These are phyloP conservation scores for Aeschynomene evenia DNA, from an alignment of 306 rosid genomes.

Conservation along the genomic window DNA sequence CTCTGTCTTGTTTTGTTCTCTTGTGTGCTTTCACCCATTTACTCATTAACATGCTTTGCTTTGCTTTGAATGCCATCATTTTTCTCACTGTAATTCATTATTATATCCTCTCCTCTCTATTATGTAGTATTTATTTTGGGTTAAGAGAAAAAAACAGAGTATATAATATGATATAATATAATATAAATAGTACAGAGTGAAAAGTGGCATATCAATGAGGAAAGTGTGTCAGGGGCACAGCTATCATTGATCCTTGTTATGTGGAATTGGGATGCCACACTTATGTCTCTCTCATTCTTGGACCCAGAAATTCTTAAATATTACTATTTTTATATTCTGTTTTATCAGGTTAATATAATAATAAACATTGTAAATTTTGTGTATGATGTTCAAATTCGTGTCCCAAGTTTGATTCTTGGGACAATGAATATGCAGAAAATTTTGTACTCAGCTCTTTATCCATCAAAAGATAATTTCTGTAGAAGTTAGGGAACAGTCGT, in stretches of 20 bases:
- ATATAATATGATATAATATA: too few relatives aligned
- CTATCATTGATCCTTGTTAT: constrained; percentile 22
- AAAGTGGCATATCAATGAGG: constrained; percentile 31
- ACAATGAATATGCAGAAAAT: too few relatives aligned
- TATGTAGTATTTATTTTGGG: constrained; percentile 9
- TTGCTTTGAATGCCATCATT: constrained; percentile 17
- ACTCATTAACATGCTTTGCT: constrained; percentile 26
- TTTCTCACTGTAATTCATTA: too few relatives aligned
- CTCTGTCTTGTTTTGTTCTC: constrained; percentile 40
- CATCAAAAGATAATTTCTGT: too few relatives aligned
- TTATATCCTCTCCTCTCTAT: constrained; percentile 18
- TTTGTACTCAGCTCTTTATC: too few relatives aligned
- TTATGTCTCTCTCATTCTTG: constrained; percentile 7
- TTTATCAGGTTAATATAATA: too few relatives aligned
- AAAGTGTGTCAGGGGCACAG: constrained; percentile 45
- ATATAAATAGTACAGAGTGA: not conserved
- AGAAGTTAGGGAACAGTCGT: too few relatives aligned
- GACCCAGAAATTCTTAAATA: too few relatives aligned
- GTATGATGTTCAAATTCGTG: too few relatives aligned
- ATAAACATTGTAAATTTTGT: too few relatives aligned
- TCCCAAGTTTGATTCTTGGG: too few relatives aligned
- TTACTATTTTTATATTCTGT: too few relatives aligned
- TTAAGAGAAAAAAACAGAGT: constrained; percentile 5
- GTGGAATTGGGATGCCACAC: constrained; percentile 21
- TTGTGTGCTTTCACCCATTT: constrained; percentile 30